These are phyloP conservation scores for Nicotiana undulata DNA, from an alignment of 257 asterid species.

Conservation along the genomic window DNA sequence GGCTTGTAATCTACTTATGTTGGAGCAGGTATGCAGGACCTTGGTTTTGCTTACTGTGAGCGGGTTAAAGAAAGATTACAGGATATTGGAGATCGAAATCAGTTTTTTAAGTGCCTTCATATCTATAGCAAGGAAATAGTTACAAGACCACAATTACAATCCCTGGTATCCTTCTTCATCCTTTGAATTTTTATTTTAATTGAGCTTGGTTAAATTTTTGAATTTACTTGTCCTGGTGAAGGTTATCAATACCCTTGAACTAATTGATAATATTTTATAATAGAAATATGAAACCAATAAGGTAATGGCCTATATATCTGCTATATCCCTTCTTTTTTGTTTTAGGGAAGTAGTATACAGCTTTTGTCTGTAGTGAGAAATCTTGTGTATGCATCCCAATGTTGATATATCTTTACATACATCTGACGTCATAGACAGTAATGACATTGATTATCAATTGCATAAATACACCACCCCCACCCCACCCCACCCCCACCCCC, in stretches of 20 bases:
- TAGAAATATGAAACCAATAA: background rate
- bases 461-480: background rate
- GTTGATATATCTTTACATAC: background rate
- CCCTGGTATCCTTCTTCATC: slow-evolving; percentile 36
- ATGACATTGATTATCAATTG: background rate
- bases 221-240: background rate
- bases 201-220: slow-evolving; percentile 1
- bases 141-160: slow-evolving; percentile 46
- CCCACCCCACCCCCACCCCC: too few relatives aligned
- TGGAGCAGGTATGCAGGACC: slow-evolving; percentile 52
- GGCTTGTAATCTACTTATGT: slow-evolving; percentile 6
- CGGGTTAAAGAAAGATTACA: slow-evolving; percentile 49
- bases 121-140: slow-evolving; percentile 41
- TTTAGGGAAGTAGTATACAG: background rate
- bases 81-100: slow-evolving; percentile 35
- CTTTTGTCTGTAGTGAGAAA: background rate
- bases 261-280: background rate
- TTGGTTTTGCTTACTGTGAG: slow-evolving; percentile 44
- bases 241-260: background rate
- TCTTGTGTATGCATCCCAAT: background rate
- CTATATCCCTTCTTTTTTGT: background rate
- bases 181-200: slow-evolving; percentile 5
- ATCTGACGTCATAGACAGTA: background rate
- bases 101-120: slow-evolving; percentile 48
- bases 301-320: background rate